Evolutionary conservation across 2,329 filamentous ascomycete genomes (phyloP), one percentile per base, ranked within the genome.

Genomic region (Botryosphaeria dothidea): DNA sequence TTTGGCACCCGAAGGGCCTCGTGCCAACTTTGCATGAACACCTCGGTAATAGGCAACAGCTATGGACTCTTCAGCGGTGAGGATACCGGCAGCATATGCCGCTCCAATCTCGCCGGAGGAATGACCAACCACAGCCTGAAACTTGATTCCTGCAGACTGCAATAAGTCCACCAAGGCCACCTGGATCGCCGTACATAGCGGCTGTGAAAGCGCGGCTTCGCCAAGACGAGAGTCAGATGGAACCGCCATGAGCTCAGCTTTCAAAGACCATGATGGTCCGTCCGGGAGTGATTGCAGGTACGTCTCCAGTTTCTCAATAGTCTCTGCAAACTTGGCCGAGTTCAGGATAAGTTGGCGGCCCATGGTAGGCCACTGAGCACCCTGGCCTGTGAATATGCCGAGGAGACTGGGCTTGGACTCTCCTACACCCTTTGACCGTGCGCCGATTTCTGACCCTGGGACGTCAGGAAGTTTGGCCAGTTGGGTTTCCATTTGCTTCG

Each of bases 311-410:
- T 69, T 31, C 7, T 7, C 52, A 48, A 73, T 74, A 11, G 68
- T 66, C 7, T 11, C 49, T 27, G 27, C 9, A 15, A 17, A 27
- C 27, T n/a, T 9, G 3, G 65, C 58, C 2, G 66, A 67, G 25
- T 70, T 61, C 1, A 64, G 31, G 29, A 80, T 38, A 0, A 82
- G 70, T 29, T 79, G 74, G 5, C 67, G 65, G 3, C 79, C 79
- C 79, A 82, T 82, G 1, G 70, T 72, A 1, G 65, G 64, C 75
- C 77, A 81, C 46, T 80, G 78, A 1, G 78, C 78, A 23, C 80
- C 80, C 65, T 82, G 80, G 2, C 80, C 80, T 0, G 79, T 80
- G 65, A 82, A 81, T 8, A 81, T 64, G 17, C 78, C 79, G 3
- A 69, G 62, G 27, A 67, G 36, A 25, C 54, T 48, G 8, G 19